Evolutionary conservation across 2,329 filamentous ascomycete genomes (phyloP), one percentile per base, ranked within the genome.

Genomic region (Talaromyces sp.): DNA sequence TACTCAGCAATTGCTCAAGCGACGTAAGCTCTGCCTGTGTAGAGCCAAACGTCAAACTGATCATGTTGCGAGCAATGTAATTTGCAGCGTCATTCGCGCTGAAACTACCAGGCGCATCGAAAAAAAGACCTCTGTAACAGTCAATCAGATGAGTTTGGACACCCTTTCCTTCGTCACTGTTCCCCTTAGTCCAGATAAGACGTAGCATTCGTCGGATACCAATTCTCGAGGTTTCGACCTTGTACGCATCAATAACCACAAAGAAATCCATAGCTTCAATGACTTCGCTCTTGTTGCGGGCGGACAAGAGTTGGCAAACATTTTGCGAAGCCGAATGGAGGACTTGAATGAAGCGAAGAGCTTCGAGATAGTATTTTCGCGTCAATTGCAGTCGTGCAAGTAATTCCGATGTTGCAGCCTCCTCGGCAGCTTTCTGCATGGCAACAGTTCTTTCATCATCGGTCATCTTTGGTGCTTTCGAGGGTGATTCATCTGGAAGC

Each of bases 261-360:
- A 99, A 96, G 79, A 96, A 99, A 75, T 99, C 95, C 88, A 99
- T 99, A 16, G 96, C 95, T 77, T 99, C 96, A 67, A 99, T 97
- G 31, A 98, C 91, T 76, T 99, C 95, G 71, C 92, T 97, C 83
- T 99, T 99, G 82, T 99, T 99, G 74, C 91, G 92, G 35, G 95
- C 96, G 6, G 92, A 92, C 3, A 99, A 85, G 19, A 99, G 84
- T 77, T 97, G 94, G 68, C 90, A 92, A 39, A 98, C 89, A 2
- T 88, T 88, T 9, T 85, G 85, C 1, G 93, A 96, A 24, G 92
- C 91, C 11, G 90, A 87, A 70, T 97, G 92, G 24, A 99, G 83
- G 6, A 96, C 90, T 67, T 97, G 90, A 70, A 99, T 97, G 74
- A 99, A 99, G 68, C 89, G 90, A 67, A 98, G 84, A 3, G 94